Evolutionary conservation across 2,329 filamentous ascomycete genomes (phyloP), one percentile per base, ranked within the genome.

Genomic region (Aspergillus floridensis): DNA sequence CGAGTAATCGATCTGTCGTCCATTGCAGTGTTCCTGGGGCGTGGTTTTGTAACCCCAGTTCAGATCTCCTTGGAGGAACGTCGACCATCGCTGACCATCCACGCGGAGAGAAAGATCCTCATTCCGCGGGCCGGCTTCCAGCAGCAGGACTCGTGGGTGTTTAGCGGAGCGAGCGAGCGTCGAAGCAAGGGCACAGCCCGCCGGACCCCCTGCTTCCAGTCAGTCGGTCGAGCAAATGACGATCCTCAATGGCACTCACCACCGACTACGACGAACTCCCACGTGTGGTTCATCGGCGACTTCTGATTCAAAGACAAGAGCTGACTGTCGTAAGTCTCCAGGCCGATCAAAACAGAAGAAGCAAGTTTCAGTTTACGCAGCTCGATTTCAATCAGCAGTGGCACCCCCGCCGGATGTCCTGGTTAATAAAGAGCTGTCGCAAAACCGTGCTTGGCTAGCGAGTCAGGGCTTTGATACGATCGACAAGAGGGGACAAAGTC

Each of bases 41-140:
- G 70, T 68, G 0, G 80, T 84, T 64, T 81, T 80, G 53, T 83
- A 85, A 2, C 79, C 78, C 76, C 79, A 85, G 65, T 84, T 85
- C 61, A 86, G 72, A 8, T 79, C 75, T 5, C 74, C 74, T 41
- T 82, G 79, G 62, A 75, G 72, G 46, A 82, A 81, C 0, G 82
- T 83, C 2, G 76, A 55, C 64, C 81, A 89, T 50, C 86, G 80
- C 64, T 88, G 79, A n/a, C 79, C 83, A 51, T 81, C 79, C 12
- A 83, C 77, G 2, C 81, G 80, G 8, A 82, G 74, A 8, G 75
- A 70, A 5, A 70, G 74, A 59, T 82, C 79, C 1, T 80, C 77
- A 51, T 86, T 83, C 7, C 67, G 65, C 1, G 77, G 73, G 11
- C 87, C 87, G 1, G 86, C 86, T 71, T 89, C 86, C 2, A 89